phyloP scores from a whole-genome alignment of 2,329 filamentous ascomycete genomes.

The Arthrocladium fulminans region DNA sequence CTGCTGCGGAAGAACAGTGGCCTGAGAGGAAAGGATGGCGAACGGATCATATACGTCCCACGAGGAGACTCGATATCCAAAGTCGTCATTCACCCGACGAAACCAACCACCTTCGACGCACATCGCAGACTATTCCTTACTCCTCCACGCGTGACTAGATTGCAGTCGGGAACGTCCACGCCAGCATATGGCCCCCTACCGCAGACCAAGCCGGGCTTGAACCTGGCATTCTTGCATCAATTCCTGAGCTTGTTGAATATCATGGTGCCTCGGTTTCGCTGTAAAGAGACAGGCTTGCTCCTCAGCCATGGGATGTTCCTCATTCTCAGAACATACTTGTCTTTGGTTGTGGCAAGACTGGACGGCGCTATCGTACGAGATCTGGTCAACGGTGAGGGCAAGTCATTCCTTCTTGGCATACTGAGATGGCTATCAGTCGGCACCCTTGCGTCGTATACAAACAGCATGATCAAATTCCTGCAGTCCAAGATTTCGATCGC shows the following conservation, averaged over 20 bases:
- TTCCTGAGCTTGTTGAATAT: conserved; percentile 94
- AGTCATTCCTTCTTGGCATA: conserved; percentile 77
- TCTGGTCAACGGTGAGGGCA: conserved; percentile 88
- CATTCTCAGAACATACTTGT: conserved; percentile 86
- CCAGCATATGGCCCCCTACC: conserved; percentile 59
- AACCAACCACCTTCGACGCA: conserved; percentile 89
- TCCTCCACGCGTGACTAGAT: conserved; percentile 71
- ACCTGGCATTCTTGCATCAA: conserved; percentile 92
- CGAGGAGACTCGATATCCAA: conserved; percentile 82
- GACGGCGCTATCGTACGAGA: conserved; percentile 96
- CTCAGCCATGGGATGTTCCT: conserved; percentile 83
- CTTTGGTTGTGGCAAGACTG: conserved; percentile 79
- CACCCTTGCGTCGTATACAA: conserved; percentile 89
- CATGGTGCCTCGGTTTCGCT: conserved; percentile 91
- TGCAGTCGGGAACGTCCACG: conserved; percentile 55
- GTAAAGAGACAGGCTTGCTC: conserved; percentile 87
- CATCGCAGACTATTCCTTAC: conserved; percentile 89
- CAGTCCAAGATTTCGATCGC: conserved; percentile 98
- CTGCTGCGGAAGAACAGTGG: conserved; percentile 87
- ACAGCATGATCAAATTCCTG: conserved; percentile 97
- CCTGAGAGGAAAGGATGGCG: conserved; percentile 86
- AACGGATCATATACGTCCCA: conserved; percentile 87
- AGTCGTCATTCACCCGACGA: conserved; percentile 83
- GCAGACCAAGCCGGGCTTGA: conserved; percentile 87
- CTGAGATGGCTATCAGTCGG: conserved; percentile 93